These are phyloP conservation scores for Epicoccum nigrum DNA, from an alignment of 2,329 filamentous ascomycete genomes.

Conservation along the genomic window DNA sequence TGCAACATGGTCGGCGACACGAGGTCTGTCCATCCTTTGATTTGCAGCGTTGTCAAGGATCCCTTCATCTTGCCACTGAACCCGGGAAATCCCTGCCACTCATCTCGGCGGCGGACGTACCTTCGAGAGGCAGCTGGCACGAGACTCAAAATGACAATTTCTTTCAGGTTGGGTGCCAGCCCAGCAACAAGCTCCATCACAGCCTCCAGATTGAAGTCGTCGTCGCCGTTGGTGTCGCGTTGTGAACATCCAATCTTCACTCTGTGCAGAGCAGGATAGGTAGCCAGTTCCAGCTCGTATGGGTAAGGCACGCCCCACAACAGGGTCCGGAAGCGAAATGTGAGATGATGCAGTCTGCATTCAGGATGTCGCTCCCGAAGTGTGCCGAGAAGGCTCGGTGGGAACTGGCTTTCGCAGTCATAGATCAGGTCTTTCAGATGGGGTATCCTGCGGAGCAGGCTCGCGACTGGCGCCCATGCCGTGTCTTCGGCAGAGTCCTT, in stretches of 20 bases:
- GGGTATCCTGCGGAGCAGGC: constrained; percentile 19
- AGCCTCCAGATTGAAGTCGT: constrained; percentile 29
- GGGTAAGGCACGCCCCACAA: constrained; percentile 26
- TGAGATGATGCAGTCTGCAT: constrained; percentile 28
- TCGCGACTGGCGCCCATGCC: constrained; percentile 27
- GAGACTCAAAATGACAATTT: constrained; percentile 17
- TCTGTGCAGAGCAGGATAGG: constrained; percentile 26
- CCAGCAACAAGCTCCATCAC: constrained; percentile 26
- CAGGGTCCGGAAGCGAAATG: constrained; percentile 28
- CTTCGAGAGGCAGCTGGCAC: background rate
- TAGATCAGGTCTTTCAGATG: constrained; percentile 25
- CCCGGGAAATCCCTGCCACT: constrained; percentile 28
- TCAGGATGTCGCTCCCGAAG: constrained; percentile 22
- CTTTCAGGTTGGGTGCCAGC: constrained; percentile 31
- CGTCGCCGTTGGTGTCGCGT: constrained; percentile 23
- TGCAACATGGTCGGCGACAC: constrained; percentile 9
- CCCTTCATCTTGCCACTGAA: constrained; percentile 12
- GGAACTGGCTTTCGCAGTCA: constrained; percentile 28
- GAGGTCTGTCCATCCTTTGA: constrained; percentile 15
- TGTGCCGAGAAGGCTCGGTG: constrained; percentile 23
- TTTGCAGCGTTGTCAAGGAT: constrained; percentile 23
- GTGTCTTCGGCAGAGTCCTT: constrained; percentile 24
- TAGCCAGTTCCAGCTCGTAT: constrained; percentile 32
- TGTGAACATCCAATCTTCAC: constrained; percentile 12
- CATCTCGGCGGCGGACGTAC: constrained; percentile 1